Evolutionary conservation across 331 rosid species (phyloP).

Genomic region (Malus hybrid): DNA sequence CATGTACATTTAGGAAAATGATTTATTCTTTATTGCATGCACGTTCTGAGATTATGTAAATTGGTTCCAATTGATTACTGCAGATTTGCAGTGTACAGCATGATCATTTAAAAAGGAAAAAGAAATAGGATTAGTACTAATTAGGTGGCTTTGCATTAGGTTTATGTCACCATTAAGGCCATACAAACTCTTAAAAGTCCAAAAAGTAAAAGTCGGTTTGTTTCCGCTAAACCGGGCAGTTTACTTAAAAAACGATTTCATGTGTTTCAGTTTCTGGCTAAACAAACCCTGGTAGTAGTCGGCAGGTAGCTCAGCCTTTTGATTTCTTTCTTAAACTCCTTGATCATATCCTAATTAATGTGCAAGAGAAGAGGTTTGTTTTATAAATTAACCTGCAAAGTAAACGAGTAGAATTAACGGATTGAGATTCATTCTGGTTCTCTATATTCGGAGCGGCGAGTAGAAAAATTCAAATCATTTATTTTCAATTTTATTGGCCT

Average conservation of each 20-base stretch:
- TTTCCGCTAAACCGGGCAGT: conserved; percentile 55
- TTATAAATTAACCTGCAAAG: not conserved
- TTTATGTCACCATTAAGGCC: conserved; percentile 36
- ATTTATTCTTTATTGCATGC: not conserved
- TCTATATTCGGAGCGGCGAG: too few relatives aligned
- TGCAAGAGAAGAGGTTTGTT: not conserved
- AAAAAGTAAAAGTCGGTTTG: conserved; percentile 42
- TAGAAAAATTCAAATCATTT: too few relatives aligned
- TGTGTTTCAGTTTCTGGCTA: not conserved
- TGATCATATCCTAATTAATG: not conserved
- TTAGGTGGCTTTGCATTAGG: conserved; percentile 20
- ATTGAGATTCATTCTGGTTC: too few relatives aligned
- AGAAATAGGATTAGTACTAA: not conserved
- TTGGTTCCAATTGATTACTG: not conserved
- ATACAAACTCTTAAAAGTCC: conserved; percentile 45
- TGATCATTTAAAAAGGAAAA: not conserved
- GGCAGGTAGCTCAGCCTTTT: not conserved
- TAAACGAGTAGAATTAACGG: not conserved
- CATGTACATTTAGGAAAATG: not conserved
- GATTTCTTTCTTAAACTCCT: not conserved
- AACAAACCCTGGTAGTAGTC: not conserved
- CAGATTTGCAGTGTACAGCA: not conserved
- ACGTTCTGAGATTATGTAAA: not conserved
- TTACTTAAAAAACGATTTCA: conserved; percentile 25
- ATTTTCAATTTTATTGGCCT: too few relatives aligned